Evolutionary conservation across 1,284 basidiomycete genomes (phyloP).

Genomic region (Apiotrichum domesticum): DNA sequence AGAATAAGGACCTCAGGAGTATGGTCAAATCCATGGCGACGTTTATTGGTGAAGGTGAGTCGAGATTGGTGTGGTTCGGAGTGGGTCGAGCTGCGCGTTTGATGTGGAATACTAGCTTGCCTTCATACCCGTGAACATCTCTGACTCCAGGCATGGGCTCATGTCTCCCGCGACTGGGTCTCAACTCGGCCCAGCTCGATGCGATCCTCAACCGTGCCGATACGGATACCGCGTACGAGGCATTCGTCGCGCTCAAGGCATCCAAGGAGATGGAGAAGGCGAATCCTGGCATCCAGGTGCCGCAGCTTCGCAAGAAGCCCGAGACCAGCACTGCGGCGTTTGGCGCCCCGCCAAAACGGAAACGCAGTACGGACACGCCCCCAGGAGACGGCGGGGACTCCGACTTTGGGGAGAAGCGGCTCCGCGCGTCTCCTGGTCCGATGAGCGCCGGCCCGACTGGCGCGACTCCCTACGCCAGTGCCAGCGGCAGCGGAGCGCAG

Average conservation of each 20-base stretch:
- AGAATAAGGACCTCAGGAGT: constrained; percentile 74
- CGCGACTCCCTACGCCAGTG: neutral
- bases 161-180: constrained; percentile 65
- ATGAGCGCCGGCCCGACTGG: neutral
- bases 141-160: constrained; percentile 50
- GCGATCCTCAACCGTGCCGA: constrained; percentile 73
- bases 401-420: constrained; percentile 4
- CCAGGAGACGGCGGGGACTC: neutral
- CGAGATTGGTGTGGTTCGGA: constrained; percentile 17
- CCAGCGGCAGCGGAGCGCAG: too few species aligned
- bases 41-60: constrained; percentile 79
- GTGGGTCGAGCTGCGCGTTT: neutral
- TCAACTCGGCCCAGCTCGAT: constrained; percentile 65
- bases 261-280: constrained; percentile 31
- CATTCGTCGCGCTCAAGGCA: constrained; percentile 57
- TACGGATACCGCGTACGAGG: constrained; percentile 84
- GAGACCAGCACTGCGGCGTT: constrained; percentile 5
- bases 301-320: constrained; percentile 9
- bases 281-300: constrained; percentile 29
- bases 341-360: constrained; percentile 23
- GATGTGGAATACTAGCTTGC: too few species aligned
- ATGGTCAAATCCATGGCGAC: constrained; percentile 65
- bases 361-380: constrained; percentile 12
- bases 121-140: too few species aligned
- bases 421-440: constrained; percentile 1